A percentile compares a stretch with the other conserved stretches of the same genome.
Conservation (phyloP, 441 rosid genomes). For the Oxalis stricta region DNA sequence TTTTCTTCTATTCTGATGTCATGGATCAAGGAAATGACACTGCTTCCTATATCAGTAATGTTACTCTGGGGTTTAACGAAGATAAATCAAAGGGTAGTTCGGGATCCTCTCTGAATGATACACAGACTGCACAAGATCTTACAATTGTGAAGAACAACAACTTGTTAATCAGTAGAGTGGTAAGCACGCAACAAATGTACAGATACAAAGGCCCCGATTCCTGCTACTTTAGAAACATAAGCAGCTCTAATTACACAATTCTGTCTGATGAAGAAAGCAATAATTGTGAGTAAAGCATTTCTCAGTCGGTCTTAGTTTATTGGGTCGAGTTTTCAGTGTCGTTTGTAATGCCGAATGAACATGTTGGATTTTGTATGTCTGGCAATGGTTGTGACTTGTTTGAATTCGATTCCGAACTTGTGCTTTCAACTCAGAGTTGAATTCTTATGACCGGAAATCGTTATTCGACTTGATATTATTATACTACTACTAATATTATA, state of each 20-base stretch:
- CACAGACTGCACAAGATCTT: slow-evolving; percentile 25
- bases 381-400: too few species aligned
- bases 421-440: too few species aligned
- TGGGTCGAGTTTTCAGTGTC: too few species aligned
- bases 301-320: too few species aligned
- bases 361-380: too few species aligned
- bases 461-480: too few species aligned
- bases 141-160: slow-evolving; percentile 21
- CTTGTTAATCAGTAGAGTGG: slow-evolving; percentile 17
- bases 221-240: slow-evolving; percentile 41
- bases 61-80: slow-evolving; percentile 28
- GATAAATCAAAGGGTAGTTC: slow-evolving; percentile 5
- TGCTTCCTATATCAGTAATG: slow-evolving; percentile 4
- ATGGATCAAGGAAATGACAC: slow-evolving; percentile 18
- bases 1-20: slow-evolving; percentile 9
- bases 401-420: too few species aligned
- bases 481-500: too few species aligned
- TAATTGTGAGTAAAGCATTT: too few species aligned
- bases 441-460: too few species aligned
- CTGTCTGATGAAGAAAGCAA: slow-evolving; percentile 22
- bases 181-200: slow-evolving; percentile 26
- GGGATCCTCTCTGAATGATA: slow-evolving; percentile 13
- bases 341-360: too few species aligned
- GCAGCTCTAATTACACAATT: slow-evolving; percentile 30
- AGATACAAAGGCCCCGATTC: slow-evolving; percentile 8